phyloP scores from a whole-genome alignment of 345 rosid genomes.

The Brassica nigra region DNA sequence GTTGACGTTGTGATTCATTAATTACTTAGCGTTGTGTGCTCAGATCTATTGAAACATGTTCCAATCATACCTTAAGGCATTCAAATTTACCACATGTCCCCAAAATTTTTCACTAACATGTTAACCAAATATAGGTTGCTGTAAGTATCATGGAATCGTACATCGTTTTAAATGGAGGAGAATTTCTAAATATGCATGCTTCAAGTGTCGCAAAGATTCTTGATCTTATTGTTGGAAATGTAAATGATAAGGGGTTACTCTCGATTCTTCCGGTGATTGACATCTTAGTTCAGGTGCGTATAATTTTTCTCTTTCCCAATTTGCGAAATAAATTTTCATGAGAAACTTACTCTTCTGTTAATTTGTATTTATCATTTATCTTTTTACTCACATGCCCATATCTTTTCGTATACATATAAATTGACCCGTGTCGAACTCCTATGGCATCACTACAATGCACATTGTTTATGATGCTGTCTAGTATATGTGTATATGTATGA shows the following conservation, averaged over 20 bases:
- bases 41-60: neutral
- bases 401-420: neutral
- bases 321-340: conserved; percentile 1
- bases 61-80: conserved; percentile 4
- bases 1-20: conserved; percentile 15
- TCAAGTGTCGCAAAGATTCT: conserved; percentile 84
- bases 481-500: conserved; percentile 9
- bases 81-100: conserved; percentile 14
- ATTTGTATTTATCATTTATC: conserved; percentile 12
- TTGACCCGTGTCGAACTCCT: neutral
- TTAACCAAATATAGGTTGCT: conserved; percentile 62
- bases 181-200: conserved; percentile 77
- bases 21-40: neutral
- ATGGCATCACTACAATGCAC: conserved; percentile 5
- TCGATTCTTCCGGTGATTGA: conserved; percentile 86
- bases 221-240: conserved; percentile 91
- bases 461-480: conserved; percentile 6
- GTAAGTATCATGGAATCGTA: conserved; percentile 77
- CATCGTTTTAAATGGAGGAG: conserved; percentile 78
- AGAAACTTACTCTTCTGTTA: neutral
- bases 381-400: neutral
- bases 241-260: conserved; percentile 80
- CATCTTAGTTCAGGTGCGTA: conserved; percentile 78
- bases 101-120: conserved; percentile 12
- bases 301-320: conserved; percentile 13